Conservation (phyloP, 768 basidiomycete genomes). For the Hypholoma fasciculare region DNA sequence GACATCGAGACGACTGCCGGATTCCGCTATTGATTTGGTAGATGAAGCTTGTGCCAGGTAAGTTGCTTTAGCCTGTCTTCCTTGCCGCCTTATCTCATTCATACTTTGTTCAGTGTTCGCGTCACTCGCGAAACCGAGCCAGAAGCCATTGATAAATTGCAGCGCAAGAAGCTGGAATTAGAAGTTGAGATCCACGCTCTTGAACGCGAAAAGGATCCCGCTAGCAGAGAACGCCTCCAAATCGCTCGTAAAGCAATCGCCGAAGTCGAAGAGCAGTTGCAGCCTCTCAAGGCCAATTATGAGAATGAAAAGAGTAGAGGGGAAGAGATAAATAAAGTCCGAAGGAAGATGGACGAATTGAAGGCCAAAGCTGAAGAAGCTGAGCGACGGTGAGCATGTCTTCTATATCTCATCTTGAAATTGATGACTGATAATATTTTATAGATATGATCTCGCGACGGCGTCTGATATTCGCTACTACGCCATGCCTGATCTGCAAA, state of each 20-base stretch:
- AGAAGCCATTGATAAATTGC: conserved; percentile 89
- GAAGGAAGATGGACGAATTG: conserved; percentile 87
- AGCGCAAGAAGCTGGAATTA: conserved; percentile 85
- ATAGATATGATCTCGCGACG: conserved; percentile 67
- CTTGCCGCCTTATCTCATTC: not conserved
- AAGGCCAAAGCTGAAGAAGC: conserved; percentile 92
- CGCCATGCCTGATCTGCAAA: conserved; percentile 85
- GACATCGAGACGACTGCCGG: conserved; percentile 76
- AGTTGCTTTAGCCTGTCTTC: conserved; percentile 19
- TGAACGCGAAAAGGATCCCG: conserved; percentile 87
- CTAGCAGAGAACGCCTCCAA: conserved; percentile 81
- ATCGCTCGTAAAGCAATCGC: conserved; percentile 76
- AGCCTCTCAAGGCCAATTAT: conserved; percentile 81
- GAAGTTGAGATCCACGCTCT: conserved; percentile 95
- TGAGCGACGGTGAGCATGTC: conserved; percentile 65
- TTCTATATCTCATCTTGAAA: not conserved
- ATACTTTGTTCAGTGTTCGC: conserved; percentile 56
- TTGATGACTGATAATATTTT: conserved; percentile 13
- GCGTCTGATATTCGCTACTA: conserved; percentile 91
- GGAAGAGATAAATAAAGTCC: conserved; percentile 74
- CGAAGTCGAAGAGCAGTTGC: conserved; percentile 82
- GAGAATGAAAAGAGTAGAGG: conserved; percentile 84
- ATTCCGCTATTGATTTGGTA: conserved; percentile 88
- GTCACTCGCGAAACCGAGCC: conserved; percentile 94
- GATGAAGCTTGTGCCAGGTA: conserved; percentile 91